phyloP scores from a whole-genome alignment of 495 filamentous ascomycete species.

The Rhizodiscina lignyota region DNA sequence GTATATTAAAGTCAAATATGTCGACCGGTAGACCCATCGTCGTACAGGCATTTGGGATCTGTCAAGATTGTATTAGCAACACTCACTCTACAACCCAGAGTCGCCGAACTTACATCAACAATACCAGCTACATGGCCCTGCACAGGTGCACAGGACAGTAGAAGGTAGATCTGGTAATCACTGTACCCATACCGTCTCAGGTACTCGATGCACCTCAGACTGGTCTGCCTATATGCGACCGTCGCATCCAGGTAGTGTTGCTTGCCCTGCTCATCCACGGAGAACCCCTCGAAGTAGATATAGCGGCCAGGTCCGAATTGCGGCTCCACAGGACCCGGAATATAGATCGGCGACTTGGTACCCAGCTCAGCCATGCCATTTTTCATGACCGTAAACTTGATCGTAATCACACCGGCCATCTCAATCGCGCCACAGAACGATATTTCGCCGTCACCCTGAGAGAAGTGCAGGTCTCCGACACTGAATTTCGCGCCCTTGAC shows the following conservation, averaged over 20 bases:
- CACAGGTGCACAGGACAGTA: conserved; percentile 76
- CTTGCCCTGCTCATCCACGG: conserved; percentile 78
- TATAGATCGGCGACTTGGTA: conserved; percentile 77
- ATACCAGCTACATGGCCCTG: conserved; percentile 91
- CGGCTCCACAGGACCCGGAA: conserved; percentile 83
- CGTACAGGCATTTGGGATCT: conserved; percentile 61
- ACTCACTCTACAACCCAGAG: not conserved
- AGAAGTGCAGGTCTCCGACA: conserved; percentile 86
- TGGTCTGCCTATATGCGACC: conserved; percentile 81
- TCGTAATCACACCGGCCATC: conserved; percentile 85
- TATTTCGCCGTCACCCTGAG: conserved; percentile 84
- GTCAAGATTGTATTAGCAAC: conserved; percentile 1
- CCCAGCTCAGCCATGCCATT: conserved; percentile 58
- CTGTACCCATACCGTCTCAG: conserved; percentile 48
- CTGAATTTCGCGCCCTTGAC: conserved; percentile 81
- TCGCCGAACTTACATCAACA: conserved; percentile 46
- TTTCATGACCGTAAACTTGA: conserved; percentile 84
- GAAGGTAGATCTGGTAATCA: conserved; percentile 78
- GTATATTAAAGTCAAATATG: conserved; percentile 92
- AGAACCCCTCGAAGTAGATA: conserved; percentile 90
- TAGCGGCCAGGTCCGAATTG: conserved; percentile 75
- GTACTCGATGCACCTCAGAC: conserved; percentile 71
- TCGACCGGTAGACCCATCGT: conserved; percentile 84
- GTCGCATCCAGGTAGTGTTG: conserved; percentile 90
- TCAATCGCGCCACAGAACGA: conserved; percentile 95